Evolutionary conservation across 306 rosid genomes (phyloP), one percentile per base, ranked within the genome.

Genomic region (Herpetospermum pedunculosum): DNA sequence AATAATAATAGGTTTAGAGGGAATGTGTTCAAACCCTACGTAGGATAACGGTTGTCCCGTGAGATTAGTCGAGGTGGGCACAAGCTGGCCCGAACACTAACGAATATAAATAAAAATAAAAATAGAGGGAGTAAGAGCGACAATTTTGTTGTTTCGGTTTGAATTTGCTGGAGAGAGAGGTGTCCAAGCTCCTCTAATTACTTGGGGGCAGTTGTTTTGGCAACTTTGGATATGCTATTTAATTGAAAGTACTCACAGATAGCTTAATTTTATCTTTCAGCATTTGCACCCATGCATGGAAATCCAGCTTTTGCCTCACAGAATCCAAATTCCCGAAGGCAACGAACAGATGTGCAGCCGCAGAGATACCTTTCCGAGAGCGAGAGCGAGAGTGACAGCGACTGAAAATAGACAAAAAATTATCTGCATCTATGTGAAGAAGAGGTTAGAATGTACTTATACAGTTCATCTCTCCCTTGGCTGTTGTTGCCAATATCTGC

Each of bases 221-320:
- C 19, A 12, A 38, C n/a, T 58, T 58, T 58, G 65, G 6, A 58
- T 58, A 12, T 29, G 44, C 44, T n/a, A 18, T 35, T n/a, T 35
- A 65, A n/a, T 65, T 73, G 14, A 52, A 38, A 53, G 4, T 38
- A 12, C 67, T 53, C 0, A 74, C 53, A 12, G 30, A 37, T 21
- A 57, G 19, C 60, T 55, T 76, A 54, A 40, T 43, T 0, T 63
- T 16, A 59, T 68, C 53, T 79, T 78, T 85, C 92, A 94, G 98
- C 96, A 73, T 94, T 94, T 86, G 98, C 97, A 35, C 95, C 96
- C 37, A 91, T 91, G 83, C 72, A 80, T 75, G 92, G 88, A 23
- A 86, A 80, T 55, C 40, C 50, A 54, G 34, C 77, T 73, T 70
- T 88, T 34, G 74, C 77, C 60, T 15, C 47, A 12, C 85, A 21